Evolutionary conservation across 2,329 filamentous ascomycete genomes (phyloP), one percentile per base, ranked within the genome.

Genomic region (Fusarium decemcellulare): DNA sequence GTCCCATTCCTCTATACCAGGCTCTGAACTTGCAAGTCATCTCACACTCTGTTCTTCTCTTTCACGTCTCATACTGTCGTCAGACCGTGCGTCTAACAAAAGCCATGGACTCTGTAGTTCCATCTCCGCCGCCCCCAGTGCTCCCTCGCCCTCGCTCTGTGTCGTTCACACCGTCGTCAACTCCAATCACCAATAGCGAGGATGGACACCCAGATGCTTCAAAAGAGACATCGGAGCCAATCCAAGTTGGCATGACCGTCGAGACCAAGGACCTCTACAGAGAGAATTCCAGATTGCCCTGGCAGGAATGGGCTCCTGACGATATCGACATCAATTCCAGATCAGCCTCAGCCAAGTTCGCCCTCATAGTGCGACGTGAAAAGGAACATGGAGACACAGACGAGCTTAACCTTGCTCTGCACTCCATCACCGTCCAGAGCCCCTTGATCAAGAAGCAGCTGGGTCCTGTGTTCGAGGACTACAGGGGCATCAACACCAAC

Each of bases 401-500:
- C 0, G 55, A 66, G 5, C 37, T 39, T 1, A 23, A 18, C 0
- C 23, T 65, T 2, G 30, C 43, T 0, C n/a, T 66, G 0, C 51
- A 47, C 55, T 61, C 59, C 6, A 43, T 61, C 48, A 61, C 37
- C 3, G 61, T 65, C 0, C 63, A 66, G 8, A 66, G 59, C 2
- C 55, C 55, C 5, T 14, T 60, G 3, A 54, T 60, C 44, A 61
- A 61, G 16, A 55, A 47, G 10, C 36, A 61, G 15, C 32, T 66
- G 2, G 39, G 18, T 4, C n/a, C 39, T 2, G 55, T 52, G 0
- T 61, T 66, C 36, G 8, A 42, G 1, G 56, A 30, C 0, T 52
- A 61, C 43, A 61, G 23, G 7, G 50, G 56, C 1, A 61, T 56
- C 44, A 56, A 66, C n/a, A 61, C 55, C 4, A 66, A 65, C 10